These are phyloP conservation scores for Poterioochromonas sp. DNA, from an alignment of 352 stramenopile genomes.

Conservation along the genomic window DNA sequence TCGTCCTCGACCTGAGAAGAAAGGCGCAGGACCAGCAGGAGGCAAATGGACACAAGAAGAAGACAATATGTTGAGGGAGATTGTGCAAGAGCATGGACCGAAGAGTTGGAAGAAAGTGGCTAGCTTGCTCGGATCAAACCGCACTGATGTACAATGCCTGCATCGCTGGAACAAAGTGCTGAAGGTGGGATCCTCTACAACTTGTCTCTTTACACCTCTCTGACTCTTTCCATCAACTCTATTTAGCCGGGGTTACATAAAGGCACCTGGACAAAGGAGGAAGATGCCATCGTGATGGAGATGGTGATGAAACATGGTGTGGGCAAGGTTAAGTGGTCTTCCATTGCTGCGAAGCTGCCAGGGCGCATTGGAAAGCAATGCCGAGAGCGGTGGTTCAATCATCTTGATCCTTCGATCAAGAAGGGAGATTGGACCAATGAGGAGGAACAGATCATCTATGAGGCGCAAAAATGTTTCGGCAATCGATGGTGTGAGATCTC, in stretches of 20 bases:
- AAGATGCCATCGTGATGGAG: constrained; percentile 69
- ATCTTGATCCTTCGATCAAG: constrained; percentile 82
- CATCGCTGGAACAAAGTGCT: constrained; percentile 52
- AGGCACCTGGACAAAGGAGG: constrained; percentile 84
- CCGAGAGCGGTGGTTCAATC: constrained; percentile 85
- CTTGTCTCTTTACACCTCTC: constrained; percentile 38
- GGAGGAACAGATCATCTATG: constrained; percentile 36
- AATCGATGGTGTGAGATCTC: constrained; percentile 82
- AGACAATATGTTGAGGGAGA: constrained; percentile 68
- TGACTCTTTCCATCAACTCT: neutral
- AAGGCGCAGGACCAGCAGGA: constrained; percentile 20
- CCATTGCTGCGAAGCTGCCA: constrained; percentile 65
- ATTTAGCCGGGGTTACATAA: constrained; percentile 79
- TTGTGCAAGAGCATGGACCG: constrained; percentile 73
- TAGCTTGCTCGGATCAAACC: constrained; percentile 2
- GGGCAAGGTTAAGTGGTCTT: constrained; percentile 78
- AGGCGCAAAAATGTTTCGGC: constrained; percentile 13
- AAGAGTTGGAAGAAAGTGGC: constrained; percentile 83
- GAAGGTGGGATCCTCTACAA: neutral
- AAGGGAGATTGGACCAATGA: constrained; percentile 81
- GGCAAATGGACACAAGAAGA: constrained; percentile 73
- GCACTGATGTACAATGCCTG: constrained; percentile 53
- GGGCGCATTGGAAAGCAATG: constrained; percentile 78
- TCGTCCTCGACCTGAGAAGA: neutral
- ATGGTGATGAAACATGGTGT: constrained; percentile 48